Conservation (phyloP, 1,284 basidiomycete species). For the Mrakiaceae sp. region DNA sequence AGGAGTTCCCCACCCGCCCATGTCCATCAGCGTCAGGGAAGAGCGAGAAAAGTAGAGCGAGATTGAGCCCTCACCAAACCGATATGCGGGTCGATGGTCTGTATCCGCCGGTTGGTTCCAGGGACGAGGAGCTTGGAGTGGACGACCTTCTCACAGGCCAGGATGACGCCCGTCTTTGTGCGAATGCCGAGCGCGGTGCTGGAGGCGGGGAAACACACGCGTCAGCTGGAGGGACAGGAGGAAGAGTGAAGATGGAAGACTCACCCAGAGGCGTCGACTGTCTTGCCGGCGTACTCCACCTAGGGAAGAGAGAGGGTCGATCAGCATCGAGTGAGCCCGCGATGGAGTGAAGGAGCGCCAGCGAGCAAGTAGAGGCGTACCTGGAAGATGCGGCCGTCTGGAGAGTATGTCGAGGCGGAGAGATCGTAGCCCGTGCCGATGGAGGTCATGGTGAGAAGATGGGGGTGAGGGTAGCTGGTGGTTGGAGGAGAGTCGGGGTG, state of each 20-base stretch:
- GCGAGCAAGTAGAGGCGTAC: conserved; percentile 35
- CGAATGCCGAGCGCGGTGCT: conserved; percentile 85
- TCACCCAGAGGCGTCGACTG: conserved; percentile 94
- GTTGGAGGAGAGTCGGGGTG: background rate
- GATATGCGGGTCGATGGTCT: conserved; percentile 84
- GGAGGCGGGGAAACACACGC: conserved; percentile 6
- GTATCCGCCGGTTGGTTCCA: conserved; percentile 83
- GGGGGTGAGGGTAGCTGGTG: background rate
- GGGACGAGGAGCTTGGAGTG: conserved; percentile 94
- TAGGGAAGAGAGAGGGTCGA: conserved; percentile 27
- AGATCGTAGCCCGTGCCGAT: conserved; percentile 98
- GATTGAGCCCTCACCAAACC: conserved; percentile 53
- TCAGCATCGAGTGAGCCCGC: background rate
- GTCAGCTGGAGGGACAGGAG: background rate
- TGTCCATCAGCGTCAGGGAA: background rate
- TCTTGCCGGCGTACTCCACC: conserved; percentile 98
- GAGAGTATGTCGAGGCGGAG: conserved; percentile 95
- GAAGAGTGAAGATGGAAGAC: conserved; percentile 20
- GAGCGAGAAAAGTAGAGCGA: background rate
- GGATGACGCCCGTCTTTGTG: conserved; percentile 84
- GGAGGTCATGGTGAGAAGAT: conserved; percentile 59
- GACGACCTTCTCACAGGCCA: conserved; percentile 96
- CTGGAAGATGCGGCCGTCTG: conserved; percentile 97
- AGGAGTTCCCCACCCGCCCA: background rate
- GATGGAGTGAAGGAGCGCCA: background rate